Conservation (phyloP, 108 stramenopile genomes). For the Tribonema minus region DNA sequence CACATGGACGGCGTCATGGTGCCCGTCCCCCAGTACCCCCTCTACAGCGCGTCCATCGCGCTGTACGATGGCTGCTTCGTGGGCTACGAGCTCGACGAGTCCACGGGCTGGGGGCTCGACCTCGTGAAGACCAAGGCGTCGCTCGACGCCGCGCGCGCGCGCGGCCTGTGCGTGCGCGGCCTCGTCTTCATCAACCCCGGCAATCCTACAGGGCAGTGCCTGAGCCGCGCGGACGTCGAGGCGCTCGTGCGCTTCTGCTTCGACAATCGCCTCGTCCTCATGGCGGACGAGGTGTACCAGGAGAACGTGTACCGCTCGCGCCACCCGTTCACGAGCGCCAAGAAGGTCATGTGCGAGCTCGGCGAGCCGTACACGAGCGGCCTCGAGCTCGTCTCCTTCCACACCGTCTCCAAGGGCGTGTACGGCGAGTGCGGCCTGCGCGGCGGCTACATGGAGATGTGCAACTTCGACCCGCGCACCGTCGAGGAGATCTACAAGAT, state of each 20-base stretch:
- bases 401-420: conserved; percentile 85
- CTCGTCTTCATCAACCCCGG: conserved; percentile 93
- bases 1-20: conserved; percentile 80
- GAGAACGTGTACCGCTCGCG: conserved; percentile 70
- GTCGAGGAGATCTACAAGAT: conserved; percentile 86
- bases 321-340: conserved; percentile 69
- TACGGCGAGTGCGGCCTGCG: conserved; percentile 90
- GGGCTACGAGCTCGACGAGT: conserved; percentile 53
- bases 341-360: conserved; percentile 56
- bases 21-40: conserved; percentile 86
- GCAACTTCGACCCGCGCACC: conserved; percentile 68
- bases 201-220: conserved; percentile 86
- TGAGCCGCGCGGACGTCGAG: conserved; percentile 67
- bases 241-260: conserved; percentile 72
- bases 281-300: conserved; percentile 96
- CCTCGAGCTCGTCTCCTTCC: conserved; percentile 81
- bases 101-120: conserved; percentile 71
- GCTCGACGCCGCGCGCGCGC: conserved; percentile 67
- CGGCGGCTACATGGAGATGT: conserved; percentile 87
- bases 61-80: conserved; percentile 73
- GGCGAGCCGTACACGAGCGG: conserved; percentile 36
- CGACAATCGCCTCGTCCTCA: conserved; percentile 67
- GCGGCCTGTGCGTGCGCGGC: conserved; percentile 61
- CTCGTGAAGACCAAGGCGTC: conserved; percentile 65
- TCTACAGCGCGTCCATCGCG: conserved; percentile 80